phyloP scores from a whole-genome alignment of 164 flowering plant species.

The Warburgia ugandensis region DNA sequence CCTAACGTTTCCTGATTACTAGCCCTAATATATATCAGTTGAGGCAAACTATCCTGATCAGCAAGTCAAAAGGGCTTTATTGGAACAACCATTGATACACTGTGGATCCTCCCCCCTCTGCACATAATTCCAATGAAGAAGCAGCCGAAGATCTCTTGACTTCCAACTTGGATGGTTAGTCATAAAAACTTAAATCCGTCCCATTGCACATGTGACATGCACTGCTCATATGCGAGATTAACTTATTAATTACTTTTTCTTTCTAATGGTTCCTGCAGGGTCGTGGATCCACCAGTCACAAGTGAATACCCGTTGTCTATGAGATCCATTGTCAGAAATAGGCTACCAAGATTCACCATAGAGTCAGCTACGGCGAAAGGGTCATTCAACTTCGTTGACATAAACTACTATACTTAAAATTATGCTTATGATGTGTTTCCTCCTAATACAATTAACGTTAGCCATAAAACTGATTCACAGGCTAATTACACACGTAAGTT shows the following conservation, averaged over 20 bases:
- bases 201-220: too few relatives aligned
- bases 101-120: conserved; percentile 39
- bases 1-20: too few relatives aligned
- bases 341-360: conserved; percentile 47
- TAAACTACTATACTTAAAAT: conserved; percentile 34
- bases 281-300: conserved; percentile 32
- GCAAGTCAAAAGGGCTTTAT: conserved; percentile 47
- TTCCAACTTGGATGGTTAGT: conserved; percentile 45
- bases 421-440: conserved; percentile 22
- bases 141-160: conserved; percentile 51
- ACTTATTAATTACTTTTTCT: too few relatives aligned
- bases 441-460: neutral
- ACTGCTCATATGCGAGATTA: too few relatives aligned
- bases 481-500: conserved; percentile 17
- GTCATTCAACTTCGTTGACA: conserved; percentile 32
- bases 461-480: conserved; percentile 16
- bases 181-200: too few relatives aligned
- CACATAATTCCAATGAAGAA: conserved; percentile 7
- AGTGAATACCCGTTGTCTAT: conserved; percentile 50
- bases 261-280: conserved; percentile 25
- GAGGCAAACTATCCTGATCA: too few relatives aligned
- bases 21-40: too few relatives aligned
- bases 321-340: conserved; percentile 22
- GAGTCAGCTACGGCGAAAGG: conserved; percentile 25
- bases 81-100: conserved; percentile 38